Evolutionary conservation across 2,329 filamentous ascomycete genomes (phyloP).

Genomic region (Colletotrichum graminicola): DNA sequence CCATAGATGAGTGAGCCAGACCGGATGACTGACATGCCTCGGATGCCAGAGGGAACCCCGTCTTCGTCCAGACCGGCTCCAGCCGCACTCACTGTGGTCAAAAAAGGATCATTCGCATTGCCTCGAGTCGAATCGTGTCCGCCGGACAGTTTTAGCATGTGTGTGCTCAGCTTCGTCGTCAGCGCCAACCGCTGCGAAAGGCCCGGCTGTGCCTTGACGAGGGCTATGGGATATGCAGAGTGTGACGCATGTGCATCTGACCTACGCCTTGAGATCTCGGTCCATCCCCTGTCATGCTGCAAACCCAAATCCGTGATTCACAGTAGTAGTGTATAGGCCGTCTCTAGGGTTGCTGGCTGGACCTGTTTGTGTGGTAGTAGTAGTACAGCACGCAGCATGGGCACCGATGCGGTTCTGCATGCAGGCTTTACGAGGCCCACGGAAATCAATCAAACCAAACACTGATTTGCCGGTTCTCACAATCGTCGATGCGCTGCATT

Average conservation of each 20-base stretch:
- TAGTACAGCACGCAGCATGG: background rate
- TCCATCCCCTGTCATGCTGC: background rate
- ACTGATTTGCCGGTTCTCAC: background rate
- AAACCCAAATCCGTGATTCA: background rate
- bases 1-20: background rate
- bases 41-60: background rate
- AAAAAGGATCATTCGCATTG: background rate
- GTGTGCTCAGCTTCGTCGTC: background rate
- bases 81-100: background rate
- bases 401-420: background rate
- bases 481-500: background rate
- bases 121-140: background rate
- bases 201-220: background rate
- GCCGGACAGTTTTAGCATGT: background rate
- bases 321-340: background rate
- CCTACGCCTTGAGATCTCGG: background rate
- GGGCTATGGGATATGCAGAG: background rate
- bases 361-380: too few species aligned
- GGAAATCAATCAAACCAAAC: background rate
- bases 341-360: background rate
- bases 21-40: background rate
- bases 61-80: background rate
- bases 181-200: background rate
- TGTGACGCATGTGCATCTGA: constrained; percentile 1
- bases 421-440: background rate